Conservation (phyloP, 306 rosid genomes). For the Castanospermum australe region DNA sequence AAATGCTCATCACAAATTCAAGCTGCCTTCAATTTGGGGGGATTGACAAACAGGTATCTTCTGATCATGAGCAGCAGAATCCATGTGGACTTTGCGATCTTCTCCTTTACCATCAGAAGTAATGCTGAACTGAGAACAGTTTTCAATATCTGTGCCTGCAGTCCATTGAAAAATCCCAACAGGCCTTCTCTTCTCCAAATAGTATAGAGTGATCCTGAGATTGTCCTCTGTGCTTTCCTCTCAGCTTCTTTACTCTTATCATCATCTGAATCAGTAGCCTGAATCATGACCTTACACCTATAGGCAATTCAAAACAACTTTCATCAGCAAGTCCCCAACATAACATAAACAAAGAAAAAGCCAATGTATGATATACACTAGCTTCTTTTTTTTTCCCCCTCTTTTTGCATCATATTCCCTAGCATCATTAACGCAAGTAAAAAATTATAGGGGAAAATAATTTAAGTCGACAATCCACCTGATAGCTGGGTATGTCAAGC, state of each 20-base stretch:
- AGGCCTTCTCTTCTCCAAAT: slow-evolving; percentile 84
- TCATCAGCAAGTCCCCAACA: background rate
- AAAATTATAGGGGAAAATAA: background rate
- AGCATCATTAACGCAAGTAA: background rate
- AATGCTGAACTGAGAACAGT: slow-evolving; percentile 91
- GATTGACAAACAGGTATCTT: slow-evolving; percentile 51
- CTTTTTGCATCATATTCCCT: background rate
- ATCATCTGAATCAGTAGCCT: slow-evolving; percentile 73
- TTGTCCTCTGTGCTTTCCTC: slow-evolving; percentile 54
- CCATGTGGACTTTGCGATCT: slow-evolving; percentile 84
- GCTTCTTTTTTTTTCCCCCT: background rate
- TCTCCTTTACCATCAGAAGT: slow-evolving; percentile 91
- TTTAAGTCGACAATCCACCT: slow-evolving; percentile 53
- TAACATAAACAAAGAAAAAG: slow-evolving; percentile 20
- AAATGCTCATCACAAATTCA: slow-evolving; percentile 24
- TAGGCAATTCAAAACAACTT: slow-evolving; percentile 28
- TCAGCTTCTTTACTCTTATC: slow-evolving; percentile 45
- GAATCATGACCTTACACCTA: slow-evolving; percentile 93
- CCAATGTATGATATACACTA: background rate
- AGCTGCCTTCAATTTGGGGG: slow-evolving; percentile 54
- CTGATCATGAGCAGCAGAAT: slow-evolving; percentile 58
- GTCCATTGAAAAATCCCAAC: slow-evolving; percentile 87
- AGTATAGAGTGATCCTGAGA: slow-evolving; percentile 65
- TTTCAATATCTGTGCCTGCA: slow-evolving; percentile 87
- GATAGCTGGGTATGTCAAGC: slow-evolving; percentile 97